Evolutionary conservation across 352 stramenopile genomes (phyloP).

Genomic region (Globisporangium nodosum): DNA sequence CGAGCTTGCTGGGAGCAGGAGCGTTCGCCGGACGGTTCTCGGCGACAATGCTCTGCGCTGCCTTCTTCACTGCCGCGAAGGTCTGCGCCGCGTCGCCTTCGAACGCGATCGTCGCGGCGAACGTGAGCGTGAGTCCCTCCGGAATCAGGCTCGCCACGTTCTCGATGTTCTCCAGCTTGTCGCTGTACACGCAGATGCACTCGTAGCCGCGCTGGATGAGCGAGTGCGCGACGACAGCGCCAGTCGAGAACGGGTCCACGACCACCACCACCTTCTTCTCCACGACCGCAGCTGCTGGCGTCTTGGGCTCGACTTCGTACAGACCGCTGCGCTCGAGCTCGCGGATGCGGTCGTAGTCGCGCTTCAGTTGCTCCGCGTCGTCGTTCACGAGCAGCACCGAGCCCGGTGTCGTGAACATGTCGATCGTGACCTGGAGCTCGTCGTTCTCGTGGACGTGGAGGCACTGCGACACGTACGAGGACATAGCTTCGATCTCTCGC

Average conservation of each 20-base stretch:
- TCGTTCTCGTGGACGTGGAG: constrained; percentile 68
- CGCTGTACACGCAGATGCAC: constrained; percentile 85
- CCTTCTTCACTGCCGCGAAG: constrained; percentile 39
- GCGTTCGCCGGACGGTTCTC: constrained; percentile 3
- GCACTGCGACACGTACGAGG: constrained; percentile 79
- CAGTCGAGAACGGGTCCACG: constrained; percentile 95
- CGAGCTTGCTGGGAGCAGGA: constrained; percentile 19
- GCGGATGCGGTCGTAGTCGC: constrained; percentile 82
- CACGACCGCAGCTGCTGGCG: not conserved
- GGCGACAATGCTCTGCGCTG: constrained; percentile 24
- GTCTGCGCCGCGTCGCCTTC: constrained; percentile 43
- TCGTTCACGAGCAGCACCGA: constrained; percentile 82
- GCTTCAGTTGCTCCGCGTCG: constrained; percentile 61
- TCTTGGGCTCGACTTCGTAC: constrained; percentile 35
- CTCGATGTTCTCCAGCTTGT: constrained; percentile 80
- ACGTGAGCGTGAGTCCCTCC: constrained; percentile 67
- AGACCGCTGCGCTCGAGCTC: constrained; percentile 72
- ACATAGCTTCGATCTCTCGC: constrained; percentile 79
- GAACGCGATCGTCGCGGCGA: constrained; percentile 72
- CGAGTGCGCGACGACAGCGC: constrained; percentile 91
- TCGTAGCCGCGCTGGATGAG: constrained; percentile 88
- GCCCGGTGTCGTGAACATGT: constrained; percentile 90
- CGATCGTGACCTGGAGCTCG: constrained; percentile 63
- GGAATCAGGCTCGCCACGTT: constrained; percentile 72
- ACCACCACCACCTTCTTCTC: constrained; percentile 85